These are phyloP conservation scores for Vanderwaltozyma tropicalis DNA, from an alignment of 805 yeast species.

Conservation along the genomic window DNA sequence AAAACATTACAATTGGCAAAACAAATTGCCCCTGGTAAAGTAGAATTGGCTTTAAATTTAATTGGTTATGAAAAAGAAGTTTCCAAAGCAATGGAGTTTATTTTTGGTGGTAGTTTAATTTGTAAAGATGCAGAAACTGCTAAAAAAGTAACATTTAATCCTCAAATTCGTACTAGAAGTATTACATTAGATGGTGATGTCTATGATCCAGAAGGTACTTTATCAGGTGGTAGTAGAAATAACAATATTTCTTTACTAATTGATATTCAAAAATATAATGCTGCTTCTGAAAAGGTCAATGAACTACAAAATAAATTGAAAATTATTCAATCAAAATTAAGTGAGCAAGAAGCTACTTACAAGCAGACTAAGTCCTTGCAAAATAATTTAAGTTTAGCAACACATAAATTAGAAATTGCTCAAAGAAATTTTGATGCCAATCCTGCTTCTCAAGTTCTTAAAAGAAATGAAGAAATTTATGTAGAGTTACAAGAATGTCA, in stretches of 20 bases:
- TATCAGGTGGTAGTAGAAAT: constrained; percentile 88
- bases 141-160: constrained; percentile 77
- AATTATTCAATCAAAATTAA: constrained; percentile 32
- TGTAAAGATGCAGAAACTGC: constrained; percentile 87
- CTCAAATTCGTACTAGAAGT: constrained; percentile 65
- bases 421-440: constrained; percentile 46
- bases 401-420: constrained; percentile 49
- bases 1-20: constrained; percentile 56
- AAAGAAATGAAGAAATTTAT: constrained; percentile 37
- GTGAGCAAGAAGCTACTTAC: constrained; percentile 34
- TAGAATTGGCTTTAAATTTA: constrained; percentile 78
- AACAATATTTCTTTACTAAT: constrained; percentile 47
- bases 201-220: constrained; percentile 91
- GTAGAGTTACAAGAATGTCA: constrained; percentile 37
- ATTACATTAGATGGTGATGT: constrained; percentile 89
- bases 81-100: constrained; percentile 74
- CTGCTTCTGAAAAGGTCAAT: constrained; percentile 31
- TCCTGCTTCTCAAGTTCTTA: constrained; percentile 45
- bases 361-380: constrained; percentile 45
- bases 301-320: constrained; percentile 35
- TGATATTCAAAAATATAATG: constrained; percentile 57
- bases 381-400: constrained; percentile 44
- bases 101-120: constrained; percentile 82
- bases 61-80: constrained; percentile 66
- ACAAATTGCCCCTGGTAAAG: constrained; percentile 68